Evolutionary conservation across 257 asterid species (phyloP).

Genomic region (Striga asiatica): DNA sequence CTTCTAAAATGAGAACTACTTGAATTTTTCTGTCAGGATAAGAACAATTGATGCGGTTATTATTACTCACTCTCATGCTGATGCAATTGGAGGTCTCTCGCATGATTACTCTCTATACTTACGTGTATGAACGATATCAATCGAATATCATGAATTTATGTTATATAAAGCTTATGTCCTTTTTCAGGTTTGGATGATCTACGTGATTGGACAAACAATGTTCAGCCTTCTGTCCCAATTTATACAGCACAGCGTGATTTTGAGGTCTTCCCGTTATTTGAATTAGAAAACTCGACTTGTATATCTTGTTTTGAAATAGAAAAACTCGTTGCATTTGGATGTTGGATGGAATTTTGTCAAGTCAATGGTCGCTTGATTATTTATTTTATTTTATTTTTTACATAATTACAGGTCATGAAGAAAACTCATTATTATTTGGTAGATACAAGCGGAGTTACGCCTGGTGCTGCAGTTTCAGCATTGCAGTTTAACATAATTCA

Average conservation of each 20-base stretch:
- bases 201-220: slow-evolving; percentile 98
- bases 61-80: slow-evolving; percentile 99
- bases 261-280: slow-evolving; percentile 47
- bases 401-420: slow-evolving; percentile 79
- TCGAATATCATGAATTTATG: background rate
- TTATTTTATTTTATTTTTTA: too few relatives aligned
- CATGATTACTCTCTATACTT: slow-evolving; percentile 25
- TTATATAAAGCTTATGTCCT: slow-evolving; percentile 3
- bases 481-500: slow-evolving; percentile 76
- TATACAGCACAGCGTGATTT: slow-evolving; percentile 88
- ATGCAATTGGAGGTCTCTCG: slow-evolving; percentile 98
- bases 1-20: slow-evolving; percentile 17
- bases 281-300: too few relatives aligned
- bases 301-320: background rate
- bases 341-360: background rate
- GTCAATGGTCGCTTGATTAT: slow-evolving; percentile 1
- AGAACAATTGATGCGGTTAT: slow-evolving; percentile 91
- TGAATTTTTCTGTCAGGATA: slow-evolving; percentile 76
- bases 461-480: slow-evolving; percentile 92
- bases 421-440: slow-evolving; percentile 91
- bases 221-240: slow-evolving; percentile 77
- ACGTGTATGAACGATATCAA: slow-evolving; percentile 22
- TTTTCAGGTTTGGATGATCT: slow-evolving; percentile 90
- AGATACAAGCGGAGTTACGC: slow-evolving; percentile 55
- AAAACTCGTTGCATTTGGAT: background rate